Percentiles rank a stretch among this genome's conserved stretches.
These are phyloP conservation scores for Nemania abortiva DNA, from an alignment of 2,329 filamentous ascomycete genomes.

Conservation along the genomic window DNA sequence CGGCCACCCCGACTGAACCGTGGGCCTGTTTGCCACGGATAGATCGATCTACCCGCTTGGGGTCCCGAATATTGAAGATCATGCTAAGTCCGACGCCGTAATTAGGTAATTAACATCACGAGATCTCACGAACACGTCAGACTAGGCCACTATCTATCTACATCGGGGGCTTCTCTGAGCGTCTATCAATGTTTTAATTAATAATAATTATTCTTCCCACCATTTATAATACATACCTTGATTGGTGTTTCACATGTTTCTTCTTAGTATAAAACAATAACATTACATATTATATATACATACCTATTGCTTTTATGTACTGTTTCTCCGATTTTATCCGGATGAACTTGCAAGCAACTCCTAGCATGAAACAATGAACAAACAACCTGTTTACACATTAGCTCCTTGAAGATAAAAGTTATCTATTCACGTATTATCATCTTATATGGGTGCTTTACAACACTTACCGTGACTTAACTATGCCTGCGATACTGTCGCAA, in stretches of 20 bases:
- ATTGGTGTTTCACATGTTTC: too few relatives aligned
- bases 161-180: too few relatives aligned
- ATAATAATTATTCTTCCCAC: neutral
- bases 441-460: neutral
- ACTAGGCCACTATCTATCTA: neutral
- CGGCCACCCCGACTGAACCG: constrained; percentile 21
- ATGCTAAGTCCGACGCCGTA: neutral
- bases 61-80: neutral
- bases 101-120: constrained; percentile 12
- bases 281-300: too few relatives aligned
- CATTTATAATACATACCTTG: neutral
- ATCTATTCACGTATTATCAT: neutral
- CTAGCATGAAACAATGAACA: too few relatives aligned
- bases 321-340: too few relatives aligned
- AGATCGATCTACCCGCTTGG: constrained; percentile 3
- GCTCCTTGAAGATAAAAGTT: neutral
- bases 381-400: neutral
- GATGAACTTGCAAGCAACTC: too few relatives aligned
- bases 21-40: neutral
- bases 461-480: neutral
- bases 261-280: too few relatives aligned
- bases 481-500: neutral
- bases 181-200: neutral
- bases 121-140: neutral
- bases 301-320: too few relatives aligned